phyloP scores from a whole-genome alignment of 768 basidiomycete species.

The Antrodiella citrinella region DNA sequence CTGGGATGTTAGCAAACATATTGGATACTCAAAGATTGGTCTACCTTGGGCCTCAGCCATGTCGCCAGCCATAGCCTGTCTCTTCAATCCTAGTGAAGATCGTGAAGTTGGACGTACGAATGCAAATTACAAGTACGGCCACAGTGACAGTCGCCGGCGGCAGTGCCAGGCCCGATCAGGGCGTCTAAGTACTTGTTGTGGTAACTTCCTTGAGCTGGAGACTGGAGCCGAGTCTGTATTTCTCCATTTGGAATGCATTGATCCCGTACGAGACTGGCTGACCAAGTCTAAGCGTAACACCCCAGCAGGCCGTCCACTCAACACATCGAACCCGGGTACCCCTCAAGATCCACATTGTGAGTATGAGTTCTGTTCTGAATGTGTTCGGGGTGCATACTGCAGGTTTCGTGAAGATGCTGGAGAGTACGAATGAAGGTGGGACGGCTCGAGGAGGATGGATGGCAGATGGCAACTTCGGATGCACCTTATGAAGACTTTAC shows the following conservation, averaged over 20 bases:
- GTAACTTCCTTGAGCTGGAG: too few species aligned
- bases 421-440: slow-evolving; percentile 5
- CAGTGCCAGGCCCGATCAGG: too few species aligned
- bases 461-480: slow-evolving; percentile 26
- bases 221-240: too few species aligned
- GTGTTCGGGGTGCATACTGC: slow-evolving; percentile 9
- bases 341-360: slow-evolving; percentile 41
- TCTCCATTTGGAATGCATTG: not conserved
- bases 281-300: slow-evolving; percentile 17
- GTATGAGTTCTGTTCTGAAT: slow-evolving; percentile 21
- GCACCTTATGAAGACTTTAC: slow-evolving; percentile 7
- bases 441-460: slow-evolving; percentile 19
- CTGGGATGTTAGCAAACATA: too few species aligned
- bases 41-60: too few species aligned
- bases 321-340: slow-evolving; percentile 4
- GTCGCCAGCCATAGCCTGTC: too few species aligned
- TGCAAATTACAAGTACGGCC: too few species aligned
- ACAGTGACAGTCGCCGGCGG: too few species aligned
- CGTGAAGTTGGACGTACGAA: too few species aligned
- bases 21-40: too few species aligned
- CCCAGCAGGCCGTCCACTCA: slow-evolving; percentile 17
- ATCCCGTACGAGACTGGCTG: slow-evolving; percentile 7
- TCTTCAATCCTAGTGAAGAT: too few species aligned
- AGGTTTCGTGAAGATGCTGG: slow-evolving; percentile 8
- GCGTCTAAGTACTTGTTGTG: too few species aligned